Conservation (phyloP, 1,139 yeast species). For the Geotrichum siamense region DNA sequence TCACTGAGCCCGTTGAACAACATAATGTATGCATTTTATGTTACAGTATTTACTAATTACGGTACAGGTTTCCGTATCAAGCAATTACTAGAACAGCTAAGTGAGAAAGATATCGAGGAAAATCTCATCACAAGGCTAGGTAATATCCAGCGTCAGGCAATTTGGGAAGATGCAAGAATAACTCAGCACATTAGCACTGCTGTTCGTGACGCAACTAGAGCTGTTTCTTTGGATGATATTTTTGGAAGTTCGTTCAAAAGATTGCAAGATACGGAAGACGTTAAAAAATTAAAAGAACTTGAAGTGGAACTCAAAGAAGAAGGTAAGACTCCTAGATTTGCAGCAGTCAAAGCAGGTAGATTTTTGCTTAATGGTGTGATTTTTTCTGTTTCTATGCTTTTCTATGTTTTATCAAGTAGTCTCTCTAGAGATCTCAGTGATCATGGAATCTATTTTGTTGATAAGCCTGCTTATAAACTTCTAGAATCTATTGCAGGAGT, state of each 20-base stretch:
- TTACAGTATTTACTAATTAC: slow-evolving; percentile 28
- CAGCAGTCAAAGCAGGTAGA: slow-evolving; percentile 27
- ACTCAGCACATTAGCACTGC: slow-evolving; percentile 16
- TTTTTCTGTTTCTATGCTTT: slow-evolving; percentile 27
- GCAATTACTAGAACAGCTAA: slow-evolving; percentile 25
- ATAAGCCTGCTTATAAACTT: slow-evolving; percentile 14
- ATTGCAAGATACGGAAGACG: slow-evolving; percentile 25
- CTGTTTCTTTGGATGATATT: slow-evolving; percentile 23
- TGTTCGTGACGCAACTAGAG: slow-evolving; percentile 24
- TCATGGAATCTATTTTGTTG: slow-evolving; percentile 5
- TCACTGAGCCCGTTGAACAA: slow-evolving; percentile 22
- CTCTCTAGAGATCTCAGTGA: slow-evolving; percentile 13
- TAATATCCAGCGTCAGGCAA: slow-evolving; percentile 25
- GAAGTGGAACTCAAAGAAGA: slow-evolving; percentile 23
- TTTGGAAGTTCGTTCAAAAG: slow-evolving; percentile 19
- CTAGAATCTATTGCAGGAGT: slow-evolving; percentile 26
- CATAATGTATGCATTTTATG: slow-evolving; percentile 25
- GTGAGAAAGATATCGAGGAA: slow-evolving; percentile 11
- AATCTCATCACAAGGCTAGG: slow-evolving; percentile 23
- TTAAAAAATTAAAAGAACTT: slow-evolving; percentile 26
- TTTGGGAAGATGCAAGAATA: slow-evolving; percentile 27
- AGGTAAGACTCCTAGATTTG: slow-evolving; percentile 10
- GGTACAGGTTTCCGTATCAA: slow-evolving; percentile 31
- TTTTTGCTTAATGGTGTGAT: slow-evolving; percentile 29
- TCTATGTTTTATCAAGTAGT: slow-evolving; percentile 25